Conservation (phyloP, 2,329 filamentous ascomycete genomes). For the Salinomyces thailandicus region DNA sequence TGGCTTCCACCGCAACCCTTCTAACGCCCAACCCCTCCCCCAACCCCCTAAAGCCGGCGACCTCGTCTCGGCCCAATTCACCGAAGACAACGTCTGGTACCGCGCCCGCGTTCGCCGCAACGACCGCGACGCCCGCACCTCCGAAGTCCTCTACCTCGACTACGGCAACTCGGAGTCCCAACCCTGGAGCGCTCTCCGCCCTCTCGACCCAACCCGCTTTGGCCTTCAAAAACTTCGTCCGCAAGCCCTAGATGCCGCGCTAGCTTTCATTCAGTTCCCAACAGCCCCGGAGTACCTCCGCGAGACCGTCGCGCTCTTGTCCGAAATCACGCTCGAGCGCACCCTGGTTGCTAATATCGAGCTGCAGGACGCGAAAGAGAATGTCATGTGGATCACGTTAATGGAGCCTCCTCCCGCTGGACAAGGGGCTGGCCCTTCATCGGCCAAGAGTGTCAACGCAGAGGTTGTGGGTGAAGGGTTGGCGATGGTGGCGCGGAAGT, state of each 20-base stretch:
- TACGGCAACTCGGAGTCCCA: constrained; percentile 90
- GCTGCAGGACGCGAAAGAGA: constrained; percentile 64
- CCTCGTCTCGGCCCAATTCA: constrained; percentile 83
- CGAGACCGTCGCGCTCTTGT: constrained; percentile 68
- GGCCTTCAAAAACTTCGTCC: constrained; percentile 68
- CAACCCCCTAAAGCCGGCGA: constrained; percentile 83
- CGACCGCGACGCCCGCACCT: constrained; percentile 77
- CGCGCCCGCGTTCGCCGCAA: constrained; percentile 83
- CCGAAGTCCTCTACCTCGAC: constrained; percentile 89
- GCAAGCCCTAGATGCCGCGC: constrained; percentile 75
- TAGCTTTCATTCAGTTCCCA: constrained; percentile 85
- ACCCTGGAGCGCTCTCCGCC: constrained; percentile 71
- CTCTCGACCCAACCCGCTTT: constrained; percentile 73
- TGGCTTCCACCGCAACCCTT: constrained; percentile 75
- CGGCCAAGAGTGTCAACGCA: constrained; percentile 70
- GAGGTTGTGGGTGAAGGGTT: constrained; percentile 75
- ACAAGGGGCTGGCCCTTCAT: constrained; percentile 31
- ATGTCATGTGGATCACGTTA: constrained; percentile 68
- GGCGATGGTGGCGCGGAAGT: constrained; percentile 83
- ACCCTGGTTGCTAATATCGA: constrained; percentile 87
- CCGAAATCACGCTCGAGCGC: constrained; percentile 58
- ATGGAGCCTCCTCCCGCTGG: constrained; percentile 62
- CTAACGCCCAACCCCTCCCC: constrained; percentile 64
- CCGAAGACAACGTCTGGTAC: constrained; percentile 86
- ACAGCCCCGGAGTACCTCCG: constrained; percentile 68